A percentile compares a stretch with the other conserved stretches of the same genome.
These are phyloP conservation scores for Kodamaea hsintzibuensis DNA, from an alignment of 805 yeast species.

Conservation along the genomic window DNA sequence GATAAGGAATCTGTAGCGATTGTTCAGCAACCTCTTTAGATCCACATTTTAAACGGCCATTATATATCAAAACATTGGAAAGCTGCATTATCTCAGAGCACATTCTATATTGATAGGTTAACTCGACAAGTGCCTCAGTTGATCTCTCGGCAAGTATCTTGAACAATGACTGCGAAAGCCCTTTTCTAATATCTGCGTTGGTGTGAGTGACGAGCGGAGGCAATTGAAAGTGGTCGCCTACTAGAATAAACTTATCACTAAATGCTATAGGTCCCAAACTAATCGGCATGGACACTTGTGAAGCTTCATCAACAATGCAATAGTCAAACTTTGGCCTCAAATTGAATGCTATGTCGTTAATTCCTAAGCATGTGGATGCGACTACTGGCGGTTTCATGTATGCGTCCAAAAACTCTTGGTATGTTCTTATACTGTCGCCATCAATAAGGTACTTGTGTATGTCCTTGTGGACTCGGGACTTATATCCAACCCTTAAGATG, in stretches of 20 bases:
- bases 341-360: constrained; percentile 60
- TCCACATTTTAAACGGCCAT: constrained; percentile 78
- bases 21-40: constrained; percentile 61
- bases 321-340: constrained; percentile 70
- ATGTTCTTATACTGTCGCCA: constrained; percentile 31
- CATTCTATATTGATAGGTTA: constrained; percentile 90
- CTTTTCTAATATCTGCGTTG: constrained; percentile 62
- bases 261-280: constrained; percentile 84
- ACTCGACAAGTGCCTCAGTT: constrained; percentile 74
- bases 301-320: constrained; percentile 95
- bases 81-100: constrained; percentile 82
- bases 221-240: constrained; percentile 95
- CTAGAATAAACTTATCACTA: constrained; percentile 79
- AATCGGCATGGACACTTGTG: constrained; percentile 90
- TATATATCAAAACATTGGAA: constrained; percentile 77
- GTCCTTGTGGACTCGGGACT: constrained; percentile 60
- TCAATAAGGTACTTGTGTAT: constrained; percentile 55
- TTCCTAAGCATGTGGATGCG: constrained; percentile 86
- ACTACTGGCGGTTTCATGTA: constrained; percentile 68
- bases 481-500: constrained; percentile 68
- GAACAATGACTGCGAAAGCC: constrained; percentile 76
- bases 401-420: constrained; percentile 46
- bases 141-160: constrained; percentile 67
- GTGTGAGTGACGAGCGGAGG: constrained; percentile 77
- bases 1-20: constrained; percentile 49